Base-by-base conservation (phyloP, 495 filamentous ascomycete genomes). In the Aspergillus incahuasiensis region DNA sequence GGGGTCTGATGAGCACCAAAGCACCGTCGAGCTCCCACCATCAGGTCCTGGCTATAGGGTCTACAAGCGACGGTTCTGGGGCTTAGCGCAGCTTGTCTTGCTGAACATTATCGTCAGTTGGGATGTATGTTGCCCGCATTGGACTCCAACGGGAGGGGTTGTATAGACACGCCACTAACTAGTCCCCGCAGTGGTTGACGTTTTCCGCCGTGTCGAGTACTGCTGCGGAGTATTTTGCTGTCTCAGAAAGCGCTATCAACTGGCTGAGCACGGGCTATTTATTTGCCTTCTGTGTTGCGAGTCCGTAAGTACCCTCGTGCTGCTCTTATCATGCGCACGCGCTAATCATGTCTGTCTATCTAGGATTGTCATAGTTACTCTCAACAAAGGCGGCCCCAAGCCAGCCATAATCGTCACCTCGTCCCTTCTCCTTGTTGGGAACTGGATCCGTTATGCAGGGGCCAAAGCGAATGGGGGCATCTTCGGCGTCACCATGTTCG, bases 101-200 rank as follows among this genome's bases (percentile, higher is more conserved):
- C 64, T 97, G 69, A 98, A 97, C 67, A 88, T 96, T 47, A 83
- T 98, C 51, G 86, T 95, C 24, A 92, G 88, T 66, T 97, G 92
- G 92, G 90, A 94, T 78, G 91, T 95, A 82, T 79, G 89, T 82
- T 30, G 18, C 19, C 22, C 15, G 21, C 20, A 28, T 2, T 21
- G 16, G 34, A 20, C 19, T 45, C n/a, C 6, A 13, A 7, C 8
- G 13, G 15, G 16, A 16, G 6, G 16, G 19, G 43, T 11, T 40
- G 35, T 50, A 46, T 46, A 41, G 38, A 20, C 19, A 20, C 54
- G 49, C 11, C 21, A 32, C 61, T 65, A 41, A 63, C 39, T 35
- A 20, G 21, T 5, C 4, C 0, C 46, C 12, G 40, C 51, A 92
- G 88, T 97, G 92, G 92, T 81, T 98, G 57, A 94, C 92, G 28